Evolutionary conservation across 2,329 filamentous ascomycete genomes (phyloP), one percentile per base, ranked within the genome.

Genomic region (Penicillium digitatum): DNA sequence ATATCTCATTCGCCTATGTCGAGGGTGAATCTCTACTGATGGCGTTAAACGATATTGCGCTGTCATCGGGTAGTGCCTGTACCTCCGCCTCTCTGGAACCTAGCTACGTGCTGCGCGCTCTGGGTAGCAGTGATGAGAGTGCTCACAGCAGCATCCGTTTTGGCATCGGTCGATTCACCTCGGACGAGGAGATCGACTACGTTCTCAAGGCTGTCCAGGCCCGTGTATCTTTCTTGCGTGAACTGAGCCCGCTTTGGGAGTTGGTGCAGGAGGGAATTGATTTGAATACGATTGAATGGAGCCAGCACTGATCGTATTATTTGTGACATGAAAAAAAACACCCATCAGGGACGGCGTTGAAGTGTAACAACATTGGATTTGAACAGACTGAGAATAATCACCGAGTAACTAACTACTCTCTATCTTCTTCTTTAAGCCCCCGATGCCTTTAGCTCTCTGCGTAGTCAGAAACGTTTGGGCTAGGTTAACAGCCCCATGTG

Each of bases 61-160:
- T 99, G 34, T 97, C 93, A 7, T 99, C 94, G 0, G 94, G 94
- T 54, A 96, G 91, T 69, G 94, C 94, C 6, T 99, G 94, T 77
- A 99, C 94, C 2, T 97, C 93, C 5, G 94, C 94, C 0, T 99
- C 94, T 1, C 79, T 99, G 32, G 94, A 99, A 74, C 94, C 94
- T 16, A 95, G 90, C 72, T 99, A 99, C 73, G 94, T 99, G 44
- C 82, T 99, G 29, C 87, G 94, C 54, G 94, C 94, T 5, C 82
- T 99, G 18, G 94, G 94, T 56, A 97, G 89, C 80, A 96, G 91
- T 63, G 94, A 99, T 67, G 94, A 99, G 78, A 96, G 88, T 66
- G 94, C 94, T 9, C 94, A 99, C 78, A 96, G 90, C 76, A 96
- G 91, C 79, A 99, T 99, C 66, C 85, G 94, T 54, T 99, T 99